Percentiles rank a stretch among this genome's conserved stretches.
These are phyloP conservation scores for Magnaporthiopsis incrustans DNA, from an alignment of 2,329 filamentous ascomycete species.

Conservation along the genomic window DNA sequence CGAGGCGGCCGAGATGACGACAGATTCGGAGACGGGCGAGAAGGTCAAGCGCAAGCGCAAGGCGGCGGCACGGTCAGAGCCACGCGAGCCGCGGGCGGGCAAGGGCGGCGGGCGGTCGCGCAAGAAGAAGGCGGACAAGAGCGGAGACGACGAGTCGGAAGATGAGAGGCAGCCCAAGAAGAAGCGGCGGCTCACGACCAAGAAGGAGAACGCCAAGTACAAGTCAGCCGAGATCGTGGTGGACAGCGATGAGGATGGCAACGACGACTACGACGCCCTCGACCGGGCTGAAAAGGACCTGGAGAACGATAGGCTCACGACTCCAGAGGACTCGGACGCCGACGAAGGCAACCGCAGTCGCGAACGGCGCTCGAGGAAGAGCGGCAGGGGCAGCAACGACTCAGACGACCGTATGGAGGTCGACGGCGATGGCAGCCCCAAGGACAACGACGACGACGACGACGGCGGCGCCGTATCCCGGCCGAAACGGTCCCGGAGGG, in stretches of 20 bases:
- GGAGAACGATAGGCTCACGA: constrained; percentile 4
- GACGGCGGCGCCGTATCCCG: constrained; percentile 26
- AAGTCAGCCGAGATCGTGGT: constrained; percentile 82
- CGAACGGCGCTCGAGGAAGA: not conserved
- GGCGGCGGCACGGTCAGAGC: constrained; percentile 26
- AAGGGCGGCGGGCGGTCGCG: constrained; percentile 26
- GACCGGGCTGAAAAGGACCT: constrained; percentile 10
- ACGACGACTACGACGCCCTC: constrained; percentile 20
- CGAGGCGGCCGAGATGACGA: constrained; percentile 71
- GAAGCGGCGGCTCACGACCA: constrained; percentile 43
- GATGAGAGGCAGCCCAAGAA: constrained; percentile 52
- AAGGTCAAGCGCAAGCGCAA: constrained; percentile 72
- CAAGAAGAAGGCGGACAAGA: constrained; percentile 50
- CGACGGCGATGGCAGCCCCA: constrained; percentile 27
- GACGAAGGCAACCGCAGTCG: constrained; percentile 23
- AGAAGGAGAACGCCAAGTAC: constrained; percentile 57
- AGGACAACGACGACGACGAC: constrained; percentile 39
- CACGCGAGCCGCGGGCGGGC: constrained; percentile 21
- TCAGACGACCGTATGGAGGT: constrained; percentile 43
- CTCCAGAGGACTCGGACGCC: constrained; percentile 8
- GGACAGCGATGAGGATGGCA: constrained; percentile 55
- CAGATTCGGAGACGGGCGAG: constrained; percentile 74
- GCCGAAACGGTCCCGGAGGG: constrained; percentile 40
- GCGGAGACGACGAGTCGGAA: constrained; percentile 39
- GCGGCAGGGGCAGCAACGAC: constrained; percentile 10